Evolutionary conservation across 2,329 filamentous ascomycete genomes (phyloP), one percentile per base, ranked within the genome.

Genomic region (Cryphonectria nitschkei): DNA sequence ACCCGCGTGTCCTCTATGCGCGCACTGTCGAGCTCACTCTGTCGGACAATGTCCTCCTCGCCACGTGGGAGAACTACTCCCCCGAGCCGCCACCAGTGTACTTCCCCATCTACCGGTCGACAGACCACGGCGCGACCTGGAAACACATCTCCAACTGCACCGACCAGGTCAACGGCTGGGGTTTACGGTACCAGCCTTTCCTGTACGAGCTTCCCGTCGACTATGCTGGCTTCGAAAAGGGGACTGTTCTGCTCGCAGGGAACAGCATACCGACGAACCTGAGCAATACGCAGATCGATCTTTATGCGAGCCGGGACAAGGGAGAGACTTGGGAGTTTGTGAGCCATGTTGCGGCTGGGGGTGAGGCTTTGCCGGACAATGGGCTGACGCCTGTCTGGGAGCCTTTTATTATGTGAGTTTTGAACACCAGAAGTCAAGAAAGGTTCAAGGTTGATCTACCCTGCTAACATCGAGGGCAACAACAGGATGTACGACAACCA

Each of bases 321-420:
- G 91, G 90, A 8, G 75, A 80, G 46, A 89, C 86, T 1, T 93
- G 91, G 91, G 81, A 87, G 39, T 93, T 92, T 74, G 86, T 92
- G 67, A 90, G 87, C 71, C 85, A 89, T 74, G 86, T 93, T 61
- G 90, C 90, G 0, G 80, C 82, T 1, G 91, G 91, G 46, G 89
- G 89, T n/a, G 83, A 84, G 63, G 89, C 90, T 2, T 75, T 82
- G 0, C 87, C 90, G 3, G 85, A 88, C 76, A 92, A 93, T 75
- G 90, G 89, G 1, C 78, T 89, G 52, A 91, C 89, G 0, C 89
- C 90, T 0, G 88, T 93, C 29, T 93, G 91, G 91, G 92, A 93
- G 78, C 91, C 91, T 0, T 92, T 91, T 78, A 79, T 93, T 58
- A 76, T 88, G 77, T 76, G 61, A 70, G 74, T 68, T n/a, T 54